phyloP scores from a whole-genome alignment of 2,329 filamentous ascomycete species.

The Apiospora koreana region DNA sequence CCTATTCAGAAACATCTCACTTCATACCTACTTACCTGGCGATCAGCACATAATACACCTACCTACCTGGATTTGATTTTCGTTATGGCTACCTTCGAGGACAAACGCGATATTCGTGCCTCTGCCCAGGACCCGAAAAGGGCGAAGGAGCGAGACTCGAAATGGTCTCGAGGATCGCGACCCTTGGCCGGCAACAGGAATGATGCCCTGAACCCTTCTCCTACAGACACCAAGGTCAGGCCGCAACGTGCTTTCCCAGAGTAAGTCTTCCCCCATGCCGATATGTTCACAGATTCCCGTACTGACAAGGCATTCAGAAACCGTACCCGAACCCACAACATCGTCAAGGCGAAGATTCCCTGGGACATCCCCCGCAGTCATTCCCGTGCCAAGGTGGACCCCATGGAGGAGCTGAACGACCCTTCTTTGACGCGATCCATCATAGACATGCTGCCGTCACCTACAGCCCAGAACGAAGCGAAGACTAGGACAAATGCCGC shows the following conservation, averaged over 20 bases:
- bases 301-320: slow-evolving; percentile 18
- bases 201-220: slow-evolving; percentile 11
- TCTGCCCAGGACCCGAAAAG: slow-evolving; percentile 45
- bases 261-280: slow-evolving; percentile 29
- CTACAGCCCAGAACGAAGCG: neutral
- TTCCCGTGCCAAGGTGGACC: slow-evolving; percentile 35
- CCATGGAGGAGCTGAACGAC: slow-evolving; percentile 38
- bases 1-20: neutral
- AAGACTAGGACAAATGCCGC: slow-evolving; percentile 23
- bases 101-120: slow-evolving; percentile 45
- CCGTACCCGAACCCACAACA: slow-evolving; percentile 32
- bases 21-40: neutral
- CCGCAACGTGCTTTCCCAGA: slow-evolving; percentile 34
- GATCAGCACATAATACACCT: neutral
- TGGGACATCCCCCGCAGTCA: slow-evolving; percentile 28
- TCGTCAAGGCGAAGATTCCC: slow-evolving; percentile 36
- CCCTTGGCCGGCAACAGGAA: slow-evolving; percentile 28
- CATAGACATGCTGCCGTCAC: slow-evolving; percentile 33
- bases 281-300: neutral
- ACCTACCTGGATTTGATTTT: neutral
- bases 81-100: slow-evolving; percentile 29
- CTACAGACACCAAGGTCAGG: slow-evolving; percentile 32
- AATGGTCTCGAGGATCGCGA: slow-evolving; percentile 43
- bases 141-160: slow-evolving; percentile 41
- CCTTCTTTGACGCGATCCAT: slow-evolving; percentile 35